These are phyloP conservation scores for Boletus sp. DNA, from an alignment of 768 basidiomycete genomes.

Conservation along the genomic window DNA sequence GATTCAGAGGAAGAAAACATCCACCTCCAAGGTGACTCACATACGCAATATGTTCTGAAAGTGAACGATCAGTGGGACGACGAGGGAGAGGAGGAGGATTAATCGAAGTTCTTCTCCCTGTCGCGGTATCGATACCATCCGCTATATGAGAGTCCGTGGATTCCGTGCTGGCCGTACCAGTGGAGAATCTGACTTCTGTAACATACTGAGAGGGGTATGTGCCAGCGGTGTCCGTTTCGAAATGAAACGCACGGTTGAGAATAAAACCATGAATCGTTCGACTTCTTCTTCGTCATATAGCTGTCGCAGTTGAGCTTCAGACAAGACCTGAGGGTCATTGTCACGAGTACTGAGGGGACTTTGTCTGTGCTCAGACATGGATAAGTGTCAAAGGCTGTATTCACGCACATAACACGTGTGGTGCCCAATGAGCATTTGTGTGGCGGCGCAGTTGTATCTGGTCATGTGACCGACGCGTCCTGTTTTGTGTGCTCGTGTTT, in stretches of 20 bases:
- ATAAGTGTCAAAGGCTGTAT: not conserved
- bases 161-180: conserved; percentile 26
- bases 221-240: not conserved
- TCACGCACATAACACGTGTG: not conserved
- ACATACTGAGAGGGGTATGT: conserved; percentile 44
- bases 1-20: conserved; percentile 7
- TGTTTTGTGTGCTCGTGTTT: conserved; percentile 21
- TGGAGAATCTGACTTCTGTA: conserved; percentile 47
- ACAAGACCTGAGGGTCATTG: conserved; percentile 31
- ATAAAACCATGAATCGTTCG: conserved; percentile 55
- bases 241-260: conserved; percentile 49
- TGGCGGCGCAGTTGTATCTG: conserved; percentile 2
- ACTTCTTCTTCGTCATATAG: conserved; percentile 65
- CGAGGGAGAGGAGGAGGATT: conserved; percentile 5
- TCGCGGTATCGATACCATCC: not conserved
- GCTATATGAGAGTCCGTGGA: conserved; percentile 8
- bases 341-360: not conserved
- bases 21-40: conserved; percentile 17
- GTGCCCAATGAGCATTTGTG: not conserved
- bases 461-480: conserved; percentile 31
- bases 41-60: conserved; percentile 26
- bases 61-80: conserved; percentile 15
- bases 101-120: not conserved
- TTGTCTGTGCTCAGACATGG: conserved; percentile 13
- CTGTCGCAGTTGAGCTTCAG: conserved; percentile 53